Percentiles rank a stretch among this genome's conserved stretches.
These are phyloP conservation scores for Globisporangium nodosum DNA, from an alignment of 352 stramenopile genomes.

Conservation along the genomic window DNA sequence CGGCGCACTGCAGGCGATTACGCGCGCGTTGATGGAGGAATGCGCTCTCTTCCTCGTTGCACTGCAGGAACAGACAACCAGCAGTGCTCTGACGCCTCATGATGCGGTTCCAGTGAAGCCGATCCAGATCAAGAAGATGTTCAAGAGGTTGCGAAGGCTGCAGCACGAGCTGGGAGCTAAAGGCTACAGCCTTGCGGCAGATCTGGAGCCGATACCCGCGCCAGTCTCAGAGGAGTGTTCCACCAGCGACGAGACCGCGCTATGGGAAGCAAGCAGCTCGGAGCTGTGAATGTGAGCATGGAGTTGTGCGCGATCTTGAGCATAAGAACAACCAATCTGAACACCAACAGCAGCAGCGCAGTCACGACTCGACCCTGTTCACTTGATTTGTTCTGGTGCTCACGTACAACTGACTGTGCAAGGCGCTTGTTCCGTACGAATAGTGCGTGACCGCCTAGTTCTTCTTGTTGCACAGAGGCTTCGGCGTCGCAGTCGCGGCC, in stretches of 20 bases:
- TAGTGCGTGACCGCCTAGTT: neutral
- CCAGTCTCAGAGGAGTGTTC: neutral
- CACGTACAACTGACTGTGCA: too few species aligned
- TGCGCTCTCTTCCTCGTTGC: constrained; percentile 42
- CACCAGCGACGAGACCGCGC: neutral
- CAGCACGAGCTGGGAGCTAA: neutral
- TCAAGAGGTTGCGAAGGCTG: constrained; percentile 28
- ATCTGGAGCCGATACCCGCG: too few species aligned
- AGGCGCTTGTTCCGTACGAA: neutral
- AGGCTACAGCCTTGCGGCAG: neutral
- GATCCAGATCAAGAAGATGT: constrained; percentile 36
- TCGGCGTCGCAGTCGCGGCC: neutral
- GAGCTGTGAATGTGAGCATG: neutral
- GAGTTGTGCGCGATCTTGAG: too few species aligned
- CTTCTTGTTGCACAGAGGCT: constrained; percentile 4
- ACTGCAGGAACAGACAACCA: constrained; percentile 29
- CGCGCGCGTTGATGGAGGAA: constrained; percentile 40
- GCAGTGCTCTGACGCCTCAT: constrained; percentile 8
- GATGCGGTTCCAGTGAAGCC: constrained; percentile 28
- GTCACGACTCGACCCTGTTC: too few species aligned
- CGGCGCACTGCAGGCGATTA: constrained; percentile 14
- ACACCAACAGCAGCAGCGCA: too few species aligned
- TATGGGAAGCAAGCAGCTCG: neutral
- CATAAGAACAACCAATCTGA: too few species aligned
- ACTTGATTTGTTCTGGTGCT: too few species aligned